Evolutionary conservation across 768 basidiomycete species (phyloP).

Genomic region (Kwoniella mangroviensis): DNA sequence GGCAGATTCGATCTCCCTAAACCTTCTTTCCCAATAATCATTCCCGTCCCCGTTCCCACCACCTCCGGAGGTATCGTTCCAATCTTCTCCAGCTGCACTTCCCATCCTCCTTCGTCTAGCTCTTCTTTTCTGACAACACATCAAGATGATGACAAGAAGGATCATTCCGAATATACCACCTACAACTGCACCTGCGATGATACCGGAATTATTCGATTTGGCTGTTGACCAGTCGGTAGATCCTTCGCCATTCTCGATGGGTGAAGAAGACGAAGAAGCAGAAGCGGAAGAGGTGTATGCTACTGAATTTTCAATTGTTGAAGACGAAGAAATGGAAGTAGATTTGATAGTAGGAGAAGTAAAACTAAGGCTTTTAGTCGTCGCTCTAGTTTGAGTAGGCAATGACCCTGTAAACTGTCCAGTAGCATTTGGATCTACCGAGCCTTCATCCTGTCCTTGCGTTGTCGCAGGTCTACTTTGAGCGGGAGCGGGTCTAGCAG

Average conservation of each 20-base stretch:
- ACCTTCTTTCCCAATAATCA: conserved; percentile 43
- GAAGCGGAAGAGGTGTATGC: neutral
- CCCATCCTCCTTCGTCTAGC: conserved; percentile 15
- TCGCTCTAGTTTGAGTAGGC: conserved; percentile 4
- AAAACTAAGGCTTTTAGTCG: neutral
- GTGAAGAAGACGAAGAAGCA: neutral
- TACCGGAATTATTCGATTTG: neutral
- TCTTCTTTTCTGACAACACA: conserved; percentile 12
- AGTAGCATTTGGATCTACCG: conserved; percentile 9
- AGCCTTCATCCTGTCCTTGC: conserved; percentile 2
- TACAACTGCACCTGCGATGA: conserved; percentile 23
- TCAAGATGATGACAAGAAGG: neutral
- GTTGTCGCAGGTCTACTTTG: neutral
- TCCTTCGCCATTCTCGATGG: neutral
- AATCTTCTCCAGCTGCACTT: neutral
- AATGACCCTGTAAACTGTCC: conserved; percentile 15
- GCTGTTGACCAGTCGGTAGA: neutral
- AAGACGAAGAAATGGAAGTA: neutral
- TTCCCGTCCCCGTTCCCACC: conserved; percentile 1
- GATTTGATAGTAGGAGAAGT: neutral
- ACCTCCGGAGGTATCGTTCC: neutral
- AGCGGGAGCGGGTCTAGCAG: neutral
- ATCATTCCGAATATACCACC: conserved; percentile 18
- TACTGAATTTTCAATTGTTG: neutral
- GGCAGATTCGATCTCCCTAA: conserved; percentile 35